Conservation (phyloP, 345 rosid species). For the Stellera chamaejasme region DNA sequence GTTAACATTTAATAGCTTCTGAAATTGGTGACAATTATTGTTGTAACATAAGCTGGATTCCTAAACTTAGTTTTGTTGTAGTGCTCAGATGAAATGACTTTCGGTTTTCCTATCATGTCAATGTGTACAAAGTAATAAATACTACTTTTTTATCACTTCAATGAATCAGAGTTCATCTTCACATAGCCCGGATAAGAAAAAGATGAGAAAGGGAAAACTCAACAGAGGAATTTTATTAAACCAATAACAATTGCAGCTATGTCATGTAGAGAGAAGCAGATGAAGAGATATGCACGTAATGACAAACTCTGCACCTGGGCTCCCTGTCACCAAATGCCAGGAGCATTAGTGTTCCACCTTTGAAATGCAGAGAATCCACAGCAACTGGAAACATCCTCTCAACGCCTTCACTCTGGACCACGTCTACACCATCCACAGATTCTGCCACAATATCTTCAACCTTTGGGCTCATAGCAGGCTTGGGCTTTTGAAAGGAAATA, state of each 20-base stretch:
- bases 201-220: slow-evolving; percentile 2
- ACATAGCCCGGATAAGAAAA: background rate
- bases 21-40: too few relatives aligned
- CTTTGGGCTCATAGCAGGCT: slow-evolving; percentile 32
- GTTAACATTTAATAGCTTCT: too few relatives aligned
- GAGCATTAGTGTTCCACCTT: slow-evolving; percentile 71
- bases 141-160: too few relatives aligned
- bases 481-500: slow-evolving; percentile 39
- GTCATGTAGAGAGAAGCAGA: background rate
- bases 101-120: too few relatives aligned
- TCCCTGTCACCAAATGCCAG: slow-evolving; percentile 87
- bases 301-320: slow-evolving; percentile 52
- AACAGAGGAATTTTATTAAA: background rate
- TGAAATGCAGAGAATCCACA: slow-evolving; percentile 89
- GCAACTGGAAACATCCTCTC: slow-evolving; percentile 70
- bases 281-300: background rate
- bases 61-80: too few relatives aligned
- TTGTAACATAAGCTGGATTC: too few relatives aligned
- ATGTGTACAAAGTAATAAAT: too few relatives aligned
- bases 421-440: slow-evolving; percentile 47
- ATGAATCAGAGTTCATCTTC: too few relatives aligned
- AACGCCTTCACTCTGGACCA: slow-evolving; percentile 43
- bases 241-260: too few relatives aligned
- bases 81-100: too few relatives aligned
- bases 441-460: slow-evolving; percentile 55